Conservation (phyloP, 2,329 filamentous ascomycete species). For the Penicillium sp. region DNA sequence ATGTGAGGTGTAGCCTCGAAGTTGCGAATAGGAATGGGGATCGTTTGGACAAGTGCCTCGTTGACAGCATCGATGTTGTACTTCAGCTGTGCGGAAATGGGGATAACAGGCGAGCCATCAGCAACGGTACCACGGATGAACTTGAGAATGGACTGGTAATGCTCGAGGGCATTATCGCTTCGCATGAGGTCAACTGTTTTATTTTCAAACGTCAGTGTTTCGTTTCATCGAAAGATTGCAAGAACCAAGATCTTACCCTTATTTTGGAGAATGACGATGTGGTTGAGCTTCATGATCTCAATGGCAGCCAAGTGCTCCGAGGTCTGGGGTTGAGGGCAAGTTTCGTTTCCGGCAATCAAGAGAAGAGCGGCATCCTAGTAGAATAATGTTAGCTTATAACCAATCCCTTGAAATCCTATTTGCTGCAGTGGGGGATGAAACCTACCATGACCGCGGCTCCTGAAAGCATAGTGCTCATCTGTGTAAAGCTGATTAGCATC, state of each 20-base stretch:
- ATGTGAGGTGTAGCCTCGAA: slow-evolving; percentile 92
- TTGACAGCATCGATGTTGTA: slow-evolving; percentile 99
- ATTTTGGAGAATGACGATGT: slow-evolving; percentile 99
- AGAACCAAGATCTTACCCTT: slow-evolving; percentile 53
- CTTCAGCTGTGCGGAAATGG: slow-evolving; percentile 95
- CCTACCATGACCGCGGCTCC: slow-evolving; percentile 88
- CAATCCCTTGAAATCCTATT: background rate
- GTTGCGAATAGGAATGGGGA: slow-evolving; percentile 86
- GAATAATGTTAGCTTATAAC: background rate
- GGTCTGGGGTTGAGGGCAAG: slow-evolving; percentile 96
- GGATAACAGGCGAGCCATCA: slow-evolving; percentile 91
- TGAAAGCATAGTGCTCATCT: slow-evolving; percentile 99
- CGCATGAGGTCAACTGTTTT: slow-evolving; percentile 82
- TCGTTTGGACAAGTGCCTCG: slow-evolving; percentile 91
- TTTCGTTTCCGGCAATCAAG: slow-evolving; percentile 96
- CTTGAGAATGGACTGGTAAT: slow-evolving; percentile 96
- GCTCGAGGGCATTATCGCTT: slow-evolving; percentile 86
- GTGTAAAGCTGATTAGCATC: slow-evolving; percentile 1
- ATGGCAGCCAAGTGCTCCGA: slow-evolving; percentile 98
- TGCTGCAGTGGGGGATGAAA: background rate
- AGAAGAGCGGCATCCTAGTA: slow-evolving; percentile 77
- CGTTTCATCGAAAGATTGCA: background rate
- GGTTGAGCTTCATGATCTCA: slow-evolving; percentile 99
- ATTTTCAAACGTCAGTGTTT: background rate
- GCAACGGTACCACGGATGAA: slow-evolving; percentile 98